Percentiles rank a stretch among this genome's conserved stretches.
These are phyloP conservation scores for Paraconiothyrium sp. DNA, from an alignment of 2,329 filamentous ascomycete species.

Conservation along the genomic window DNA sequence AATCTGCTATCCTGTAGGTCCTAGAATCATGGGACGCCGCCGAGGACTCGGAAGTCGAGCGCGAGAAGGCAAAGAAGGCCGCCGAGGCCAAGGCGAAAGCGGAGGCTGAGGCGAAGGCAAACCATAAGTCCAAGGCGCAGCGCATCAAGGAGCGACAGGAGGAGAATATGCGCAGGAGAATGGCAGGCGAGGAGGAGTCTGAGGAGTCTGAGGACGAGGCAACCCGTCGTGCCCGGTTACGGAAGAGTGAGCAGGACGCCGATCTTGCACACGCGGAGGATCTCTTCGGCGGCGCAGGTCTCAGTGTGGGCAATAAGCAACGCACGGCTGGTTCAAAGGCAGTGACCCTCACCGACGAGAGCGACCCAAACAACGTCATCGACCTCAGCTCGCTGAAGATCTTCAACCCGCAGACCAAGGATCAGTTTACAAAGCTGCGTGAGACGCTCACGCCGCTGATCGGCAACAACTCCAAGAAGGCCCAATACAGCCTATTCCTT, in stretches of 20 bases:
- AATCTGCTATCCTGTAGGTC: constrained; percentile 65
- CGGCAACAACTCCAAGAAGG: constrained; percentile 79
- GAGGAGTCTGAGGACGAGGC: constrained; percentile 78
- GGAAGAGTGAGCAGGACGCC: constrained; percentile 82
- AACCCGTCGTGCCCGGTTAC: constrained; percentile 77
- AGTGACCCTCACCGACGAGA: constrained; percentile 73
- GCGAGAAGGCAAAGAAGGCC: constrained; percentile 91
- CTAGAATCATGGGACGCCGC: constrained; percentile 97
- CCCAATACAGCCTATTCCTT: constrained; percentile 88
- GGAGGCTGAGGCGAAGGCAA: constrained; percentile 85
- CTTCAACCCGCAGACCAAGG: constrained; percentile 89
- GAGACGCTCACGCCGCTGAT: constrained; percentile 83
- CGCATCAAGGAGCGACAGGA: constrained; percentile 81
- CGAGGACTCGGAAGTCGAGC: constrained; percentile 95
- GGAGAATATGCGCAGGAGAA: constrained; percentile 66
- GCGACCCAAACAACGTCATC: constrained; percentile 79
- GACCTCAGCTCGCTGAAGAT: constrained; percentile 82
- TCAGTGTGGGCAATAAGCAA: constrained; percentile 76
- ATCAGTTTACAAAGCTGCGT: constrained; percentile 83
- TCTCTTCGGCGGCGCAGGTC: constrained; percentile 80
- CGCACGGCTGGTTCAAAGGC: constrained; percentile 66
- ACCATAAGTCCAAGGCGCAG: constrained; percentile 88
- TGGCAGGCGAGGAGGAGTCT: constrained; percentile 65
- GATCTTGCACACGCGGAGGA: constrained; percentile 92
- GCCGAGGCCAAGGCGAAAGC: constrained; percentile 88